Base-by-base conservation (phyloP, 2,329 filamentous ascomycete genomes). In the Gaeumannomyces sp. region DNA sequence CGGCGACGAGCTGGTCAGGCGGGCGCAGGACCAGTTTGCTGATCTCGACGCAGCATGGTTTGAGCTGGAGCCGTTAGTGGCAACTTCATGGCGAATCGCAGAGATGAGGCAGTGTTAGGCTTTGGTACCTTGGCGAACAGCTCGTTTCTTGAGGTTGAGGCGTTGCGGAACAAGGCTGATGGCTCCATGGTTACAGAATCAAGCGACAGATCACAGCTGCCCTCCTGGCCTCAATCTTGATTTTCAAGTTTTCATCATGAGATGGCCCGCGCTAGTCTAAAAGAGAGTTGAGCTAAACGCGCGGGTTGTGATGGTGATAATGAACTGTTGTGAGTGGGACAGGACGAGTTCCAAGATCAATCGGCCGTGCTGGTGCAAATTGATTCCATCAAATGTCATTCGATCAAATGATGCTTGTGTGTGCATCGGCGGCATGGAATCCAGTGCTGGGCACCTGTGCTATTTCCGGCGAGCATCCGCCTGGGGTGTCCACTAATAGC, bases 21-120 rank as follows among this genome's bases (percentile, higher is more conserved):
- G 78, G 70, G 63, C 79, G 79, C 28, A 87, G 78, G 2, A 83
- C 80, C 64, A 86, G 74, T 71, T 85, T 80, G 75, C 83, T 87
- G 67, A 89, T 82, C 65, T 81, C 78, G 64, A 89, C 78, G 69
- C 86, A 89, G 68, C 77, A 81, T 72, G 86, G 85, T 74, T 88
- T 88, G 66, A 89, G 81, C 86, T 89, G 59, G 16, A 22, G 31
- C 4, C 38, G 38, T 65, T 22, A 64, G 29, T 11, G 31, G 25
- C 60, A 38, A n/a, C 35, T 16, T n/a, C 28, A 22, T 14, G 5
- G 16, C 16, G 2, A 16, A 16, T 28, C 14, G 16, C 28, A 35
- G 19, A 22, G 58, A n/a, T 3, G 19, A 31, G 28, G 19, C 14
- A 11, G 11, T 29, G 28, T 16, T 50, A 2, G 38, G 19, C 8